These are phyloP conservation scores for Hamigera avellanea DNA, from an alignment of 495 filamentous ascomycete species.

Conservation along the genomic window DNA sequence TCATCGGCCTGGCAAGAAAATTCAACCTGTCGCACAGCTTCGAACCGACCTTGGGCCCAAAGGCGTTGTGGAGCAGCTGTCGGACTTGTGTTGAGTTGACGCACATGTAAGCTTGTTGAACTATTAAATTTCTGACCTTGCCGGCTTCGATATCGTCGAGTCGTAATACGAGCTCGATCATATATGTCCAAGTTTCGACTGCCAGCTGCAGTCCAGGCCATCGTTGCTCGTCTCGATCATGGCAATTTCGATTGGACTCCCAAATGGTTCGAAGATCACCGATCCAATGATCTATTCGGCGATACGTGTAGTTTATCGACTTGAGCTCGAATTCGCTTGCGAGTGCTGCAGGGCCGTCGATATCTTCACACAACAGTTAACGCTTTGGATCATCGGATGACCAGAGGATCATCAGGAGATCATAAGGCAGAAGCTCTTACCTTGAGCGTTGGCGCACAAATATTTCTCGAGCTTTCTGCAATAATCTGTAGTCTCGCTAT, in stretches of 20 bases:
- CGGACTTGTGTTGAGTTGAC: neutral
- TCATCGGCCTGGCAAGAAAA: slow-evolving; percentile 2
- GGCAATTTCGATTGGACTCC: neutral
- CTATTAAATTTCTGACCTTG: neutral
- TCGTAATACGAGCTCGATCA: neutral
- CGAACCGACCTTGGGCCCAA: neutral
- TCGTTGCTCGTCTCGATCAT: neutral
- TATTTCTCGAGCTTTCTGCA: no score
- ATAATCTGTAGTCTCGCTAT: neutral
- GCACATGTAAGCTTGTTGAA: neutral
- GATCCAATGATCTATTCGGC: slow-evolving; percentile 3
- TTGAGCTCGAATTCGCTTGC: neutral
- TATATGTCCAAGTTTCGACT: neutral
- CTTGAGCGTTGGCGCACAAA: no score
- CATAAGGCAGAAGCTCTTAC: no score
- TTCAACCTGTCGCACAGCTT: neutral
- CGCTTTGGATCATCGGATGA: no score
- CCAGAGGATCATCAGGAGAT: no score
- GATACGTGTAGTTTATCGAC: neutral
- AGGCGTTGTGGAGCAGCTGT: neutral
- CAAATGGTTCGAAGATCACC: neutral
- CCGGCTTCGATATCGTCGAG: neutral
- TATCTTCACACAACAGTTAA: no score
- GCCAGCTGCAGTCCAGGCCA: neutral
- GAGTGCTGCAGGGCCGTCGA: neutral